phyloP scores from a whole-genome alignment of 495 filamentous ascomycete genomes.

The Penicillium silybi region DNA sequence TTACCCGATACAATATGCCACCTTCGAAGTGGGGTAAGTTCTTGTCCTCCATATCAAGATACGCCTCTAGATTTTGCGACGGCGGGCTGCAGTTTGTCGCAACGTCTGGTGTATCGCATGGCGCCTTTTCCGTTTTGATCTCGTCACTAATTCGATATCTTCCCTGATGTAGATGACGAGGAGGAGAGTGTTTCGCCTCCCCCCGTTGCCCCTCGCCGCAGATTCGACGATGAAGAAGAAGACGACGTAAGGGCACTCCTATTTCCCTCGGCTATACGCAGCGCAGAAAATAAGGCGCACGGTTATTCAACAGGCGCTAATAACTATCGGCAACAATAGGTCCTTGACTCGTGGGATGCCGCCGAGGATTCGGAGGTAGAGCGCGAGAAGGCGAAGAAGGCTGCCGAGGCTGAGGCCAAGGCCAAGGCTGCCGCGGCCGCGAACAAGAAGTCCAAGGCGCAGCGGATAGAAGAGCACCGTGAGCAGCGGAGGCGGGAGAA shows the following conservation, averaged over 20 bases:
- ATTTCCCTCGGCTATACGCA: not conserved
- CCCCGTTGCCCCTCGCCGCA: slow-evolving; percentile 54
- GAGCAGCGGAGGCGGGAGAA: slow-evolving; percentile 39
- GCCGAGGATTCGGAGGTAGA: slow-evolving; percentile 96
- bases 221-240: slow-evolving; percentile 90
- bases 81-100: not conserved
- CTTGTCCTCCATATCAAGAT: slow-evolving; percentile 14
- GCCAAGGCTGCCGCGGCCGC: slow-evolving; percentile 88
- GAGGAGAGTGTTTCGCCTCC: slow-evolving; percentile 63
- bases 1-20: slow-evolving; percentile 38
- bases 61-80: not conserved
- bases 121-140: not conserved
- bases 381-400: slow-evolving; percentile 88
- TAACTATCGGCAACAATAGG: slow-evolving; percentile 44
- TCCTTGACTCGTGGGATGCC: slow-evolving; percentile 95
- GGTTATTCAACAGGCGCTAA: not conserved
- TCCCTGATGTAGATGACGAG: slow-evolving; percentile 60
- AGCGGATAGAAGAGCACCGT: slow-evolving; percentile 79
- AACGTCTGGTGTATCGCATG: not conserved
- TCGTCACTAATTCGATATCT: no score
- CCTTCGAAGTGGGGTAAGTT: slow-evolving; percentile 52
- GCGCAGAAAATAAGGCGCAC: not conserved
- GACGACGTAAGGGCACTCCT: slow-evolving; percentile 65
- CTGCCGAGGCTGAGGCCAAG: slow-evolving; percentile 80
- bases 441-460: slow-evolving; percentile 82